Base-by-base conservation (phyloP, 371 early-diverging fungal genomes). In the Sporodiniella umbellata region DNA sequence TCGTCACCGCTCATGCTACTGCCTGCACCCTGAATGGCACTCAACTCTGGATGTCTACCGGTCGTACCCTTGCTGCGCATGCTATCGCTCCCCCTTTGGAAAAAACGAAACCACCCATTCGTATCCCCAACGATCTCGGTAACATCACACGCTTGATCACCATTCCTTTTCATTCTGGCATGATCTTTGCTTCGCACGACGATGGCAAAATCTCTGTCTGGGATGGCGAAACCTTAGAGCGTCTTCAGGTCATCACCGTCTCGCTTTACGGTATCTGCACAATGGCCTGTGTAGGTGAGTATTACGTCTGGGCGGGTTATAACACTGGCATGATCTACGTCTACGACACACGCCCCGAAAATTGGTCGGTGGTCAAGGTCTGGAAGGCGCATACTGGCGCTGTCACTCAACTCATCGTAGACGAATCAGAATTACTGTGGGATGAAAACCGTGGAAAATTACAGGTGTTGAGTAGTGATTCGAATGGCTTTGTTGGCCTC, bases 301-400 rank as follows among this genome's bases (percentile, higher is more conserved):
- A 61, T 25, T 76, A 84, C 52, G 61, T 92, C 1, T 94, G 94
- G 94, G 85, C 79, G 18, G 92, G 89, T 1, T 85, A 81, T 53
- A 78, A 78, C 22, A 92, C 89, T 19, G 92, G 91, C 12, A 88
- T 85, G 77, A 85, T 92, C 28, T 79, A 78, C 42, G 83, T 94
- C 2, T 86, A 85, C 28, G 90, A 92, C 56, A 71, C 83, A 2
- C 66, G 75, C 6, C 72, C 63, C 0, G 64, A 70, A 11, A 69
- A 64, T 5, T 82, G 87, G 87, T 62, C 64, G 0, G 81, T 85
- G 4, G 64, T 88, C 38, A 88, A 89, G 52, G 83, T 86, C 23
- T 92, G 88, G 79, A 66, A 75, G 44, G 89, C 87, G 2, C 86
- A 86, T 37, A 61, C 74, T 24, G 70, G 78, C 1, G 68, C 76